These are phyloP conservation scores for Trematosphaeria pertusa DNA, from an alignment of 2,329 filamentous ascomycete genomes.

Conservation along the genomic window DNA sequence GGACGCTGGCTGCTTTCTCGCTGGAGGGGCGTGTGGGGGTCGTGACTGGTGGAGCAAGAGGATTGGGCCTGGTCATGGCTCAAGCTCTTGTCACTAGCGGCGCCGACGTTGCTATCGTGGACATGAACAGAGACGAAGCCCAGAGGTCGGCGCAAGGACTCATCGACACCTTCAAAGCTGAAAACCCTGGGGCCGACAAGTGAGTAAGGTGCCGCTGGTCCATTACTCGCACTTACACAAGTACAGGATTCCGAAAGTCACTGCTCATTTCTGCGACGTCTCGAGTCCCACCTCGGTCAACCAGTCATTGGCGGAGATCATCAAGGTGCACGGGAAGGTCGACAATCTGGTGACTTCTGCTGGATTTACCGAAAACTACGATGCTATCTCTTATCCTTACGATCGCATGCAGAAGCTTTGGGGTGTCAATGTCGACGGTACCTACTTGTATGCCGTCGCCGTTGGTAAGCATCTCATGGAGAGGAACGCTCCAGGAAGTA, in stretches of 20 bases:
- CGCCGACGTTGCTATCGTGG: constrained; percentile 88
- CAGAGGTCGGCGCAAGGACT: constrained; percentile 76
- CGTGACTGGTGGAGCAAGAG: constrained; percentile 89
- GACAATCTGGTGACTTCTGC: constrained; percentile 95
- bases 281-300: constrained; percentile 81
- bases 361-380: constrained; percentile 95
- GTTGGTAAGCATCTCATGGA: constrained; percentile 90
- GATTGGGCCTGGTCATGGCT: constrained; percentile 89
- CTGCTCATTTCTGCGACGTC: constrained; percentile 89
- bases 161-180: constrained; percentile 75
- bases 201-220: constrained; percentile 47
- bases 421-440: constrained; percentile 92
- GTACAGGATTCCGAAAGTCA: constrained; percentile 76
- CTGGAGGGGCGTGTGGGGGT: constrained; percentile 83
- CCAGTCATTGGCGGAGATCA: constrained; percentile 71
- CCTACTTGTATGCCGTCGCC: constrained; percentile 84
- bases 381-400: constrained; percentile 87
- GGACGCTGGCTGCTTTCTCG: constrained; percentile 85
- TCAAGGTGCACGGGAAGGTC: constrained; percentile 78
- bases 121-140: constrained; percentile 91
- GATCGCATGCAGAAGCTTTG: constrained; percentile 93
- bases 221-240: constrained; percentile 5
- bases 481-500: constrained; percentile 78
- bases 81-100: constrained; percentile 90
- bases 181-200: constrained; percentile 78